Percentiles rank a stretch among this genome's conserved stretches.
Evolutionary conservation across 345 rosid species (phyloP).

Genomic region (Syzygium jambos): DNA sequence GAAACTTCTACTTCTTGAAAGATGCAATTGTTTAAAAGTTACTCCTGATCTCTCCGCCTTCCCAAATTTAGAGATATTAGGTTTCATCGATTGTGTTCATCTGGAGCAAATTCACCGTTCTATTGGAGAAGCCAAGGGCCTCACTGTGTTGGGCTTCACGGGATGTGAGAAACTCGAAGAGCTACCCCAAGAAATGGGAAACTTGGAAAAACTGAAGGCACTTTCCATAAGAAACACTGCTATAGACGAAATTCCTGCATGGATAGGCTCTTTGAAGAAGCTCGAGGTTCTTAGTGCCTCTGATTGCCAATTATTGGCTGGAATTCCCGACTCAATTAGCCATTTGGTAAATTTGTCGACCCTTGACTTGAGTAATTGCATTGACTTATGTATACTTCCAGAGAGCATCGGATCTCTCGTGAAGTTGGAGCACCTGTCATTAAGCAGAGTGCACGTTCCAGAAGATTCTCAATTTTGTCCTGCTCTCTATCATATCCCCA

Average conservation of each 20-base stretch:
- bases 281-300: not conserved
- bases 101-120: not conserved
- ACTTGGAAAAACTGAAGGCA: not conserved
- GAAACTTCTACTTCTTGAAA: not conserved
- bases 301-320: not conserved
- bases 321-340: not conserved
- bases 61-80: not conserved
- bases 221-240: not conserved
- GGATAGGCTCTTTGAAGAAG: not conserved
- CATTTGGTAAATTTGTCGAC: not conserved
- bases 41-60: not conserved
- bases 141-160: not conserved
- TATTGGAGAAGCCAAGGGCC: not conserved
- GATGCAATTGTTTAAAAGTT: not conserved
- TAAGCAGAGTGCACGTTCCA: not conserved
- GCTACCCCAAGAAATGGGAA: not conserved
- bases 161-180: not conserved
- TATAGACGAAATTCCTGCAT: not conserved
- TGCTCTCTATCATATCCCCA: too few relatives aligned
- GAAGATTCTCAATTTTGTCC: fast-evolving
- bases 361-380: not conserved
- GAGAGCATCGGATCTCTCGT: not conserved
- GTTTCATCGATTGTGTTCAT: fast-evolving
- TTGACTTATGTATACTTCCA: not conserved
- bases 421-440: not conserved